Base-by-base conservation (phyloP, 371 early-diverging fungal genomes). In the Saksenaea vasiformis region DNA sequence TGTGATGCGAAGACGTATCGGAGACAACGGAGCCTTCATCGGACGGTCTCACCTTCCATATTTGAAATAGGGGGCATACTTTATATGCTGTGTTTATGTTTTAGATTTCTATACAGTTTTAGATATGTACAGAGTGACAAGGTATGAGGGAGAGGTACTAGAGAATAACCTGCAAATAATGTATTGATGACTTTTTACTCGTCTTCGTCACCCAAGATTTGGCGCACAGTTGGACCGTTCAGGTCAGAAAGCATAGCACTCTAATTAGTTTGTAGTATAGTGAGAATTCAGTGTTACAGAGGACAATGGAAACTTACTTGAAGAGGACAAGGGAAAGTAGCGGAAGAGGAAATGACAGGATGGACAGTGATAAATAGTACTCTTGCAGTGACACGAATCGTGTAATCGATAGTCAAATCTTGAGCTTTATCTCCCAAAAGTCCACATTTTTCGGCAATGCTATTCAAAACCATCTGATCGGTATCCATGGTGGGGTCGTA, bases 311-410 rank as follows among this genome's bases (percentile, higher is more conserved):
- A 28, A 47, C 27, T 64, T 65, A 73, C 72, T 9, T 64, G 39
- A 17, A 74, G 56, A 37, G 75, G 75, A 54, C 75, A 74, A 43
- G 58, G 60, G 54, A 74, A 67, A 0, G 69, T 37, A 15, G 69
- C 55, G 1, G 60, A 36, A 5, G 66, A 63, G 13, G 53, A 28
- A 39, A 80, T 77, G 19, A 79, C 69, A 41, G 77, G 76, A 60
- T 74, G 69, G 34, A 83, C 70, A 14, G 47, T 57, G 60, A 81
- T 71, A 38, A 75, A 73, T 19, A 83, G 58, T 17, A 83, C 73
- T 60, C 68, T 73, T 44, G 77, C 70, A 10, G 71, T 67, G 37
- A 83, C 58, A 26, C 66, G 70, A 39, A 83, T 70, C 8, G 68
- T 70, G 41, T 83, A 83, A 58, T 77, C 68, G 55, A 83, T 72